Percentiles rank a stretch among this genome's conserved stretches.
Evolutionary conservation across 1,284 basidiomycete genomes (phyloP).

Genomic region (Pseudozyma hubeiensis): DNA sequence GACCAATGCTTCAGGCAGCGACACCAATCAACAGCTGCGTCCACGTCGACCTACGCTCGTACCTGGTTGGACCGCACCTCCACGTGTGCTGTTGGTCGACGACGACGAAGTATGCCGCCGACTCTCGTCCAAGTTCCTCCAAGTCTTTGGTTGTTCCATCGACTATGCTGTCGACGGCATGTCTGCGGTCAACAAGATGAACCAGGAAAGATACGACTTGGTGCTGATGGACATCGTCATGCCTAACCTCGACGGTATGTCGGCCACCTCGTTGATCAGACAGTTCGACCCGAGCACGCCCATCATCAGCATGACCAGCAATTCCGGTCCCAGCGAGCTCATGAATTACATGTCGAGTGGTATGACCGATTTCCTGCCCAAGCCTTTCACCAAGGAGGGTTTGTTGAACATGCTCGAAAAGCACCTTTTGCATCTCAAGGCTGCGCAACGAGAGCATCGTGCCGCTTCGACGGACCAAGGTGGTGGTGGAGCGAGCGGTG

Average conservation of each 20-base stretch:
- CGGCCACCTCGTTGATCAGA: conserved; percentile 89
- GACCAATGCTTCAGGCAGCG: not conserved
- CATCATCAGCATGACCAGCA: conserved; percentile 96
- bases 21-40: conserved; percentile 42
- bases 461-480: conserved; percentile 8
- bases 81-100: conserved; percentile 85
- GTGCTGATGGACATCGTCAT: conserved; percentile 87
- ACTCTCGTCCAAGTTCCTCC: conserved; percentile 89
- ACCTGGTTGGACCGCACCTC: conserved; percentile 73
- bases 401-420: conserved; percentile 94
- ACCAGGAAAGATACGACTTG: conserved; percentile 91
- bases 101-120: conserved; percentile 92
- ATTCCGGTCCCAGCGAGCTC: conserved; percentile 88
- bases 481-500: conserved; percentile 2
- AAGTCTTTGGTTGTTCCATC: conserved; percentile 93
- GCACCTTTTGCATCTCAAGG: conserved; percentile 91
- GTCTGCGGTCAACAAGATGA: conserved; percentile 96
- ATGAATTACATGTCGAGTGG: conserved; percentile 89
- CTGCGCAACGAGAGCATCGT: conserved; percentile 74
- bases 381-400: conserved; percentile 93
- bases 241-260: conserved; percentile 86
- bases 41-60: conserved; percentile 76
- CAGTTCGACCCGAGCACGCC: conserved; percentile 94
- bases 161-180: conserved; percentile 93
- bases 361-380: conserved; percentile 97